Evolutionary conservation across 1,139 yeast species (phyloP), one percentile per base, ranked within the genome.

Genomic region (Sugiyamaella pinicola): DNA sequence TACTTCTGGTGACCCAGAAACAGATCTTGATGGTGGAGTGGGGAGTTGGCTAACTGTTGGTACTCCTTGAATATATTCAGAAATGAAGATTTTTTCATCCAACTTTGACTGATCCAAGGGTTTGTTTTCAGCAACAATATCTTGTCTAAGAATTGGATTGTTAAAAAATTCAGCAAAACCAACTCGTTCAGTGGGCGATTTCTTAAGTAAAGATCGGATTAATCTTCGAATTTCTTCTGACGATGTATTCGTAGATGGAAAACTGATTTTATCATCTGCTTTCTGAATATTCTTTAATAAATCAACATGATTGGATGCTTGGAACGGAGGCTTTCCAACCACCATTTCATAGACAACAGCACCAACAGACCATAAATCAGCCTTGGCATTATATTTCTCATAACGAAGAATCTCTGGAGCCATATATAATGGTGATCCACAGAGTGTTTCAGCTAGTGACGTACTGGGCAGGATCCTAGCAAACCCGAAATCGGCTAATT

Each of bases 301-400:
- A 66, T 93, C 98, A 58, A 93, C 83, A 67, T 91, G 98, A 66
- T 91, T 93, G 4, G 86, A 83, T 2, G 99, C 99, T 58, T 86
- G 83, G 69, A 91, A 93, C 0, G 99, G 99, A 1, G 99, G 97
- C 66, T 81, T 85, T 7, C 99, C 98, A 28, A 87, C 91, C 12
- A 89, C 80, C 96, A 93, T 90, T 70, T 93, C 99, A 69, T 85
- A 93, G 13, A 90, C 73, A 0, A 93, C 98, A 0, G 98, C 95
- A 3, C 99, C 99, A 4, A 93, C 96, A 1, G 97, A 89, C 99
- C 99, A 93, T 58, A 93, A 74, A 68, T 93, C 99, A 0, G 97
- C 98, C 68, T 90, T 91, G 3, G 98, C 99, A 64, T 91, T 90
- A 71, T 93, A 93, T 70, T 90, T 93, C 68, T 95, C 98, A 67